Evolutionary conservation across 169 alveolate species (phyloP).

Genomic region (Plasmodium coatneyi): DNA sequence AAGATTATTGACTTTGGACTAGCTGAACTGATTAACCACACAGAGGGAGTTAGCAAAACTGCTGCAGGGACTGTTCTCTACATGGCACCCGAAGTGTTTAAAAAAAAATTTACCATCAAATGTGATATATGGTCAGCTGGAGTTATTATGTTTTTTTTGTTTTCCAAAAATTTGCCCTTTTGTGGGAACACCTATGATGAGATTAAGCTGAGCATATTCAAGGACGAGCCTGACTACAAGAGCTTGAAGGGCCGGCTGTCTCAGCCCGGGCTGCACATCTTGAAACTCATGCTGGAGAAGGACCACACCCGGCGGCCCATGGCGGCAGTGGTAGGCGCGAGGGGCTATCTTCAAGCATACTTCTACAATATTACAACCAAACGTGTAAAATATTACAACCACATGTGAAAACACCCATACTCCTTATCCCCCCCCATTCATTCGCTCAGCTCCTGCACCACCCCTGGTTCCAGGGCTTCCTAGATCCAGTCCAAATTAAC

Average conservation of each 20-base stretch:
- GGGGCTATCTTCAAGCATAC: not conserved
- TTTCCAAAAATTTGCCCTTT: conserved; percentile 92
- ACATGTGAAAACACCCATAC: not conserved
- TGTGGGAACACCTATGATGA: conserved; percentile 82
- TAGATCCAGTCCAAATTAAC: conserved; percentile 51
- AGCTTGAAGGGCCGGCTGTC: conserved; percentile 26
- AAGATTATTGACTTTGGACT: conserved; percentile 84
- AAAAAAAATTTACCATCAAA: conserved; percentile 91
- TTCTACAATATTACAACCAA: not conserved
- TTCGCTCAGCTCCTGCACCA: conserved; percentile 51
- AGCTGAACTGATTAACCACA: conserved; percentile 79
- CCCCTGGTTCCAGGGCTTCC: conserved; percentile 74
- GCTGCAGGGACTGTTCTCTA: conserved; percentile 92
- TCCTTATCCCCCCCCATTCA: conserved; percentile 6
- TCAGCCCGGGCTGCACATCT: conserved; percentile 47
- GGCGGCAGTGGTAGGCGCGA: conserved; percentile 65
- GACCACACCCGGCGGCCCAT: conserved; percentile 61
- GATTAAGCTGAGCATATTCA: conserved; percentile 79
- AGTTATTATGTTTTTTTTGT: conserved; percentile 91
- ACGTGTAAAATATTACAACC: not conserved
- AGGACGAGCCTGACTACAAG: conserved; percentile 69
- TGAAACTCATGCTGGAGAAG: conserved; percentile 77
- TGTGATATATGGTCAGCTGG: conserved; percentile 96
- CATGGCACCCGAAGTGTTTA: conserved; percentile 95
- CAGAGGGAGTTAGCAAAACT: conserved; percentile 80